phyloP scores from a whole-genome alignment of 106 monocot species.

The Dendrobium officinale region DNA sequence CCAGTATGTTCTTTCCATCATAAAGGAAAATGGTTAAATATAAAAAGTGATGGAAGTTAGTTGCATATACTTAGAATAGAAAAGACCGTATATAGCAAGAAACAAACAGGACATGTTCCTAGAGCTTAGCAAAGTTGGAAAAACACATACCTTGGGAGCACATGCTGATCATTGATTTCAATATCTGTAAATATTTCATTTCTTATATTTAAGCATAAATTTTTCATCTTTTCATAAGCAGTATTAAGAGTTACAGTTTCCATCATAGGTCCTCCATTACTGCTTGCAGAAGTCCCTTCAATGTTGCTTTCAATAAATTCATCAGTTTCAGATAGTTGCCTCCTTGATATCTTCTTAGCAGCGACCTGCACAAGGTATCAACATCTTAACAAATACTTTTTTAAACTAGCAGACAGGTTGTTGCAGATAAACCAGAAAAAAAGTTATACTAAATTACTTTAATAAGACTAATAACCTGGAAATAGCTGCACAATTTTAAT shows the following conservation, averaged over 20 bases:
- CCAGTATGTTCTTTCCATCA: too few species aligned
- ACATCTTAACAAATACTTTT: background rate
- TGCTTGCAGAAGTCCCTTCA: slow-evolving; percentile 41
- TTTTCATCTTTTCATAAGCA: slow-evolving; percentile 82
- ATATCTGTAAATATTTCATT: slow-evolving; percentile 94
- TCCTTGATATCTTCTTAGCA: slow-evolving; percentile 76
- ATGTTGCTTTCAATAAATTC: slow-evolving; percentile 53
- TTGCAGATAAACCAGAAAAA: background rate
- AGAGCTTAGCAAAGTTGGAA: background rate
- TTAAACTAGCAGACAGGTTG: background rate
- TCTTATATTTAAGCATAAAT: slow-evolving; percentile 69
- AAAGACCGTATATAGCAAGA: background rate
- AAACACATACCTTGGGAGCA: slow-evolving; percentile 70
- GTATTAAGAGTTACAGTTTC: slow-evolving; percentile 48
- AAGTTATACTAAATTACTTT: background rate
- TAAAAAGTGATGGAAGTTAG: background rate
- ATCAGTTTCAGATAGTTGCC: slow-evolving; percentile 79
- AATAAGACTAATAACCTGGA: slow-evolving; percentile 44
- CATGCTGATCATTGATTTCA: slow-evolving; percentile 77
- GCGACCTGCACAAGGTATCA: slow-evolving; percentile 43
- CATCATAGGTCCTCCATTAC: slow-evolving; percentile 39
- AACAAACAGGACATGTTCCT: background rate
- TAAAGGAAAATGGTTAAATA: too few species aligned
- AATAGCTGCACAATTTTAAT: slow-evolving; percentile 77
- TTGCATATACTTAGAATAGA: background rate